Conservation (phyloP, 176 grass and related monocot species). For the Dactylis glomerata region DNA sequence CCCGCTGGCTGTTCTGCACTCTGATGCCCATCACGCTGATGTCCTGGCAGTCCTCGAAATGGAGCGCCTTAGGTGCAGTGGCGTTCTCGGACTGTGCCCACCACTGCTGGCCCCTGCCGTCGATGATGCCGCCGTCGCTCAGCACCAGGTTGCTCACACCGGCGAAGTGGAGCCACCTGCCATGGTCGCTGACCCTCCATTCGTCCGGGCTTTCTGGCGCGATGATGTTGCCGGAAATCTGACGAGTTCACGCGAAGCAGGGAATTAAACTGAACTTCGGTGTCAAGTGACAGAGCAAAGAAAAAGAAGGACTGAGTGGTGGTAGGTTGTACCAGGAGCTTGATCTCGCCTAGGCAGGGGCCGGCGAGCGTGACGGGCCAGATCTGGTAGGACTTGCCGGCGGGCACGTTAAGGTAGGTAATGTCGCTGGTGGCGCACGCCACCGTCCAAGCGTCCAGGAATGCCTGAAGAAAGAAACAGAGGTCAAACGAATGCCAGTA, state of each 20-base stretch:
- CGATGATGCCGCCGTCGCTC: slow-evolving; percentile 54
- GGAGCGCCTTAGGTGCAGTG: slow-evolving; percentile 44
- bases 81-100: slow-evolving; percentile 20
- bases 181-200: neutral
- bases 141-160: slow-evolving; percentile 36
- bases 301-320: too few relatives aligned
- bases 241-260: neutral
- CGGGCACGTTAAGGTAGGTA: slow-evolving; percentile 44
- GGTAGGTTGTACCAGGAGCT: slow-evolving; percentile 10
- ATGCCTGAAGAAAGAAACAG: slow-evolving; percentile 13
- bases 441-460: slow-evolving; percentile 49
- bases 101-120: slow-evolving; percentile 63
- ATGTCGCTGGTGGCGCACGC: slow-evolving; percentile 33
- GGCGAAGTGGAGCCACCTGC: slow-evolving; percentile 49
- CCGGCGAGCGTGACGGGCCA: slow-evolving; percentile 46
- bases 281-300: neutral
- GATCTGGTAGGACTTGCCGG: slow-evolving; percentile 53
- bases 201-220: slow-evolving; percentile 50
- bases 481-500: too few relatives aligned
- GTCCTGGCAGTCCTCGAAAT: slow-evolving; percentile 56
- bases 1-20: slow-evolving; percentile 52
- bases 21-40: slow-evolving; percentile 45
- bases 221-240: slow-evolving; percentile 47
- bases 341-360: slow-evolving; percentile 47
- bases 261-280: too few relatives aligned